Evolutionary conservation across 495 filamentous ascomycete species (phyloP).

Genomic region (Hyphodiscus hymeniophilus): DNA sequence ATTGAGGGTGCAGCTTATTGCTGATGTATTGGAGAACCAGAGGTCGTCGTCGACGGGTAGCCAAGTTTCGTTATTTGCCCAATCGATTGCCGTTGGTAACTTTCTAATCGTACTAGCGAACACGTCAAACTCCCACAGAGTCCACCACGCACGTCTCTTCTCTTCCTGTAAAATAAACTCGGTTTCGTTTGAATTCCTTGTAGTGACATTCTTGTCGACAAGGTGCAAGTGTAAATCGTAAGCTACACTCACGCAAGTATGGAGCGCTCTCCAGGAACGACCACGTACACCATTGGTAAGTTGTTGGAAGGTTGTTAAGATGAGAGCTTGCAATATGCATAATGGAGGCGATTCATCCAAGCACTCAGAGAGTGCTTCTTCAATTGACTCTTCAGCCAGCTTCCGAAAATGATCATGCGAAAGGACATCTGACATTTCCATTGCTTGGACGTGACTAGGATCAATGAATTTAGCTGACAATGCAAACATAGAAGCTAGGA

Average conservation of each 20-base stretch:
- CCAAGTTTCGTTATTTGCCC: constrained; percentile 17
- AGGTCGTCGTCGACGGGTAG: constrained; percentile 22
- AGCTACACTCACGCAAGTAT: constrained; percentile 24
- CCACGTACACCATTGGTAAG: constrained; percentile 23
- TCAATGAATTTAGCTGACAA: constrained; percentile 21
- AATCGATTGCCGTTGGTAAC: constrained; percentile 25
- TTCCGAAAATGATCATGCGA: constrained; percentile 17
- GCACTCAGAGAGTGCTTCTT: constrained; percentile 21
- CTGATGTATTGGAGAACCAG: constrained; percentile 22
- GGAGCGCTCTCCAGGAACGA: constrained; percentile 24
- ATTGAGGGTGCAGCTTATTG: constrained; percentile 23
- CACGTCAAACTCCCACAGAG: constrained; percentile 32
- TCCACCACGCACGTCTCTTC: constrained; percentile 28
- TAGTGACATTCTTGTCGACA: constrained; percentile 16
- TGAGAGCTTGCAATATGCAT: constrained; percentile 23
- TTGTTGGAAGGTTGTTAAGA: constrained; percentile 23
- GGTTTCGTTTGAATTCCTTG: background rate
- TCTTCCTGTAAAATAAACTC: constrained; percentile 19
- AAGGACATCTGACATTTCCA: background rate
- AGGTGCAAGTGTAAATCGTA: constrained; percentile 27
- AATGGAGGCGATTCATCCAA: constrained; percentile 22
- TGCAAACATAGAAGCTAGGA: constrained; percentile 25
- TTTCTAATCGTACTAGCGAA: constrained; percentile 27
- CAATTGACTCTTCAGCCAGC: constrained; percentile 16
- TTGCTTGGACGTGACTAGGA: background rate